phyloP scores from a whole-genome alignment of 2,329 filamentous ascomycete species.

The Onygena corvina region DNA sequence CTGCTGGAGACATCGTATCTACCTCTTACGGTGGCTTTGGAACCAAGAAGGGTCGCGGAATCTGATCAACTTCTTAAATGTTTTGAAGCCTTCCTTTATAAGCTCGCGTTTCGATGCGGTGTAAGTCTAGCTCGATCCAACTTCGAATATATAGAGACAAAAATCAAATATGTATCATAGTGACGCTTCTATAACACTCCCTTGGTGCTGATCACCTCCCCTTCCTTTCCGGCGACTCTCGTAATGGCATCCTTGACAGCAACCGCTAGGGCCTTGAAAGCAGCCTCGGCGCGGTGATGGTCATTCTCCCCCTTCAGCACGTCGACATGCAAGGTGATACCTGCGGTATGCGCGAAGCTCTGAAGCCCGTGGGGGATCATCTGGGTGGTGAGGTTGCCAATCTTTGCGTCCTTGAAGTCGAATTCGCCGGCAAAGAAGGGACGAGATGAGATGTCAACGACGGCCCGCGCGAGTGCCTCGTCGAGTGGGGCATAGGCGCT shows the following conservation, averaged over 20 bases:
- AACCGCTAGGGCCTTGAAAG: conserved; percentile 90
- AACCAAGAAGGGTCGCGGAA: no score
- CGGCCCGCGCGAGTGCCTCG: conserved; percentile 84
- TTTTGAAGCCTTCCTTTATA: no score
- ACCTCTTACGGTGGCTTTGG: no score
- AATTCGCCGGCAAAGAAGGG: conserved; percentile 76
- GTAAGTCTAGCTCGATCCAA: no score
- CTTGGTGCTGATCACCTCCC: conserved; percentile 92
- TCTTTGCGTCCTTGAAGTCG: conserved; percentile 78
- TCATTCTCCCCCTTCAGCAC: conserved; percentile 85
- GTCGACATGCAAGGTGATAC: conserved; percentile 90
- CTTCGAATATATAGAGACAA: no score
- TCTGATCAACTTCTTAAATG: no score
- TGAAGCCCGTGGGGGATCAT: conserved; percentile 95
- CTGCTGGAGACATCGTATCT: no score
- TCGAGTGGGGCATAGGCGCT: conserved; percentile 87
- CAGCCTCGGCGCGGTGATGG: conserved; percentile 90
- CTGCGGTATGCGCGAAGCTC: conserved; percentile 82
- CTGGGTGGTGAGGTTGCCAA: conserved; percentile 84
- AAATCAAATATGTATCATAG: no score
- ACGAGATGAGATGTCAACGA: conserved; percentile 88
- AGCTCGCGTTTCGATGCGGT: no score
- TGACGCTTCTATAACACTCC: conserved; percentile 54
- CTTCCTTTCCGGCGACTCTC: conserved; percentile 67
- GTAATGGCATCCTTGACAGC: conserved; percentile 67